Evolutionary conservation across 2,329 filamentous ascomycete species (phyloP).

Genomic region (Claviceps sp.): DNA sequence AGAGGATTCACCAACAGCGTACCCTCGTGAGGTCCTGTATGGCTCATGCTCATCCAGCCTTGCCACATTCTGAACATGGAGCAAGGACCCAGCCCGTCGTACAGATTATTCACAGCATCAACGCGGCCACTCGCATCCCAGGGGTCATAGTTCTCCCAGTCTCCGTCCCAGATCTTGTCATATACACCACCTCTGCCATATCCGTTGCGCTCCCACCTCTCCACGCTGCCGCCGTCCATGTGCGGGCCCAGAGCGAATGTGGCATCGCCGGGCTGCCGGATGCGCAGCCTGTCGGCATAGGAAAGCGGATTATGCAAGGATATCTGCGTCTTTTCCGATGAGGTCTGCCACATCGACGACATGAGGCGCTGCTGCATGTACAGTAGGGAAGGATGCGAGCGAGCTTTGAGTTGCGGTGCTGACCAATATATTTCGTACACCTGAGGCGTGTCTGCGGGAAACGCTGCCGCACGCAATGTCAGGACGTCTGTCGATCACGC

Average conservation of each 20-base stretch:
- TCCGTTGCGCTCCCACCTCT: slow-evolving; percentile 59
- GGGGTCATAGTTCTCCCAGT: slow-evolving; percentile 71
- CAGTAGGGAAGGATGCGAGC: slow-evolving; percentile 53
- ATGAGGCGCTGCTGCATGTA: slow-evolving; percentile 49
- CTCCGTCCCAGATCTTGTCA: slow-evolving; percentile 55
- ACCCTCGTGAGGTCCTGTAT: slow-evolving; percentile 59
- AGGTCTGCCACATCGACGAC: slow-evolving; percentile 41
- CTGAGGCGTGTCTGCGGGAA: slow-evolving; percentile 51
- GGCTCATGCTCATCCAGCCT: slow-evolving; percentile 74
- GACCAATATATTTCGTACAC: slow-evolving; percentile 72
- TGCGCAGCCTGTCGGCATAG: slow-evolving; percentile 61
- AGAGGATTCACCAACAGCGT: slow-evolving; percentile 74
- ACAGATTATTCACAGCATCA: slow-evolving; percentile 56
- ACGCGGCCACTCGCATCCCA: slow-evolving; percentile 66
- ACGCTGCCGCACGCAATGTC: slow-evolving; percentile 30
- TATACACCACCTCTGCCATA: slow-evolving; percentile 60
- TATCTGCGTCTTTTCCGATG: slow-evolving; percentile 33
- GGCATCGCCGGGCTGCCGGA: slow-evolving; percentile 56
- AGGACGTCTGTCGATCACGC: neutral
- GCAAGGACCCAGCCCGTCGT: slow-evolving; percentile 70
- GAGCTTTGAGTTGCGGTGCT: slow-evolving; percentile 50
- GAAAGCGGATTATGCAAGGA: slow-evolving; percentile 42
- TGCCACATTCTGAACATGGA: slow-evolving; percentile 81
- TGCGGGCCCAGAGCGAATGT: slow-evolving; percentile 62
- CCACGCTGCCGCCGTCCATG: slow-evolving; percentile 59